Percentiles rank a stretch among this genome's conserved stretches.
phyloP scores from a whole-genome alignment of 75 land plant species.

The Pinus taeda region DNA sequence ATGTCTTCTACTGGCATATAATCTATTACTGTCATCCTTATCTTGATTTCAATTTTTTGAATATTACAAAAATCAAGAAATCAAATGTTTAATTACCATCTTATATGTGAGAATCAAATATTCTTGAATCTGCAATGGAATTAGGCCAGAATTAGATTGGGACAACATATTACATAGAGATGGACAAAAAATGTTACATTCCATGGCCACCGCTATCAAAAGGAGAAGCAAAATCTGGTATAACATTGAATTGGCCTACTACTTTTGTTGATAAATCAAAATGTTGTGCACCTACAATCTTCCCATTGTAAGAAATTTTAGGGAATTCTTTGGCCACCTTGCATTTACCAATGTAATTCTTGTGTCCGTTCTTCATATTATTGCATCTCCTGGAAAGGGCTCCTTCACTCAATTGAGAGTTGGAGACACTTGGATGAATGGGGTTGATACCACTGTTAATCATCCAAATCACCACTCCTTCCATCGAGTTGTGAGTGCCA shows the following conservation, averaged over 20 bases:
- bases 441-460: conserved; percentile 73
- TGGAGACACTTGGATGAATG: conserved; percentile 54
- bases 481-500: conserved; percentile 39
- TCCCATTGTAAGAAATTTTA: conserved; percentile 43
- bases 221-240: conserved; percentile 51
- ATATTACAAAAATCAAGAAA: too few relatives aligned
- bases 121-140: too few relatives aligned
- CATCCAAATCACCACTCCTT: conserved; percentile 67
- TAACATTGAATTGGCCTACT: conserved; percentile 41
- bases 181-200: conserved; percentile 24
- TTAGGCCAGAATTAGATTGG: too few relatives aligned
- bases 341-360: conserved; percentile 44
- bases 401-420: neutral
- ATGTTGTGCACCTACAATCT: conserved; percentile 66
- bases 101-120: too few relatives aligned
- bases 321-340: conserved; percentile 34
- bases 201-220: conserved; percentile 82
- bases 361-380: neutral
- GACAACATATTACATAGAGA: too few relatives aligned
- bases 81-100: too few relatives aligned
- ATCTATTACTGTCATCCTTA: too few relatives aligned
- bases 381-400: neutral
- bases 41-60: too few relatives aligned
- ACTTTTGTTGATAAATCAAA: conserved; percentile 52
- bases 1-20: too few relatives aligned